Evolutionary conservation across 2,329 filamentous ascomycete species (phyloP), one percentile per base, ranked within the genome.

Genomic region (Diplodia mutila): DNA sequence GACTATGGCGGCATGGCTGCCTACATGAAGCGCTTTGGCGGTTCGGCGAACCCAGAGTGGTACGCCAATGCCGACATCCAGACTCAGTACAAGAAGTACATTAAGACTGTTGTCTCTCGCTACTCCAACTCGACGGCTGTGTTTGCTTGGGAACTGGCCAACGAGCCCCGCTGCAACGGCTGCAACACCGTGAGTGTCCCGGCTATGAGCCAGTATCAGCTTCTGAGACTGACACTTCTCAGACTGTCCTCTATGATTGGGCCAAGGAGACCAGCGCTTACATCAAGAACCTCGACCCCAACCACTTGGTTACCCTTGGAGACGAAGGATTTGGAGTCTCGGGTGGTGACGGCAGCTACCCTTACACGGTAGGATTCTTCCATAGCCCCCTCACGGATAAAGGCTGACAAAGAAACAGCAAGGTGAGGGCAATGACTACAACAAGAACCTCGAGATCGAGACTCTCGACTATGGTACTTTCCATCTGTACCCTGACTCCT

Each of bases 101-200:
- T 91, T 73, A 80, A 84, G 59, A 79, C 81, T 0, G 82, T 91
- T 7, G 84, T 91, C 2, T 84, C 78, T 23, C 81, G 89, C 12
- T 91, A 90, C 78, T 84, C 80, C 54, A 79, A 82, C 69, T 89
- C 86, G 0, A 78, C 85, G 0, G 84, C 89, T 0, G 83, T 91
- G 55, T 86, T 91, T 70, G 87, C 87, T 0, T 91, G 89, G 89
- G 89, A 91, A 72, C 79, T 91, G 1, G 86, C 82, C 67, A 91
- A 91, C 71, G 89, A 91, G 77, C 86, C 88, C 18, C 82, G 89
- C 68, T 90, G 88, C 78, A 80, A 83, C 16, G 84, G 86, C 14
- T 91, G 89, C 73, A 78, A 80, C 49, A 84, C 85, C 6, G 1
- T 69, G 29, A 57, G 63, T 11, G 18, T 6, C 29, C 18, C 23